A percentile compares a stretch with the other conserved stretches of the same genome.
These are phyloP conservation scores for Geotrichum australiense DNA, from an alignment of 1,139 yeast species.

Conservation along the genomic window DNA sequence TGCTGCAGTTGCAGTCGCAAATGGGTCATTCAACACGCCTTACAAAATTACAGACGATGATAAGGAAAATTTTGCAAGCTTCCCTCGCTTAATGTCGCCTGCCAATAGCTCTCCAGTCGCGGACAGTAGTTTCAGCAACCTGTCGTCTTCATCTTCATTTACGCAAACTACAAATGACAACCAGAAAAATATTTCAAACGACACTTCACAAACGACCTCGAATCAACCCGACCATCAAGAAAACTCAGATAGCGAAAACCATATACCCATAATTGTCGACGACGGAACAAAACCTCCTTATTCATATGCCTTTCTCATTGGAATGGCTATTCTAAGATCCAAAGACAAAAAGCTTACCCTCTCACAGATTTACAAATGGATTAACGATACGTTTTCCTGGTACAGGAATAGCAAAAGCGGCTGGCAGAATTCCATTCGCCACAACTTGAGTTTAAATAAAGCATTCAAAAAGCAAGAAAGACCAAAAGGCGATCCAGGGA, in stretches of 20 bases:
- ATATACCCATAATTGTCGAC: slow-evolving; percentile 41
- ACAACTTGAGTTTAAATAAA: slow-evolving; percentile 74
- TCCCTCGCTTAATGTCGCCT: slow-evolving; percentile 14
- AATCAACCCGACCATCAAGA: too few species aligned
- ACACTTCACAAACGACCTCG: too few species aligned
- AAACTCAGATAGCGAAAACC: slow-evolving; percentile 35
- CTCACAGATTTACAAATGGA: slow-evolving; percentile 91
- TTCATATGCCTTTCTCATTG: slow-evolving; percentile 89
- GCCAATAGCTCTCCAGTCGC: slow-evolving; percentile 12
- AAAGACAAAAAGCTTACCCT: slow-evolving; percentile 72
- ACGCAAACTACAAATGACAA: too few species aligned
- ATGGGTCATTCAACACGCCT: slow-evolving; percentile 5
- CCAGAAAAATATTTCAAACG: too few species aligned
- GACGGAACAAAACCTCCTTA: slow-evolving; percentile 75
- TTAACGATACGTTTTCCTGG: slow-evolving; percentile 75
- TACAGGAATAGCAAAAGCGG: slow-evolving; percentile 80
- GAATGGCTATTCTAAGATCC: slow-evolving; percentile 88
- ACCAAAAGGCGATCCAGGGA: slow-evolving; percentile 77
- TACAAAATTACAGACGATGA: slow-evolving; percentile 8
- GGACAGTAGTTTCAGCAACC: background rate
- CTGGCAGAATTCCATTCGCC: slow-evolving; percentile 90
- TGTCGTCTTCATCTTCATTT: background rate
- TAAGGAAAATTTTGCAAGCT: slow-evolving; percentile 11
- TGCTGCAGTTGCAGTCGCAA: slow-evolving; percentile 13
- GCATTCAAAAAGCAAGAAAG: slow-evolving; percentile 87